These are phyloP conservation scores for Kokia cookei DNA, from an alignment of 441 rosid species.

Conservation along the genomic window DNA sequence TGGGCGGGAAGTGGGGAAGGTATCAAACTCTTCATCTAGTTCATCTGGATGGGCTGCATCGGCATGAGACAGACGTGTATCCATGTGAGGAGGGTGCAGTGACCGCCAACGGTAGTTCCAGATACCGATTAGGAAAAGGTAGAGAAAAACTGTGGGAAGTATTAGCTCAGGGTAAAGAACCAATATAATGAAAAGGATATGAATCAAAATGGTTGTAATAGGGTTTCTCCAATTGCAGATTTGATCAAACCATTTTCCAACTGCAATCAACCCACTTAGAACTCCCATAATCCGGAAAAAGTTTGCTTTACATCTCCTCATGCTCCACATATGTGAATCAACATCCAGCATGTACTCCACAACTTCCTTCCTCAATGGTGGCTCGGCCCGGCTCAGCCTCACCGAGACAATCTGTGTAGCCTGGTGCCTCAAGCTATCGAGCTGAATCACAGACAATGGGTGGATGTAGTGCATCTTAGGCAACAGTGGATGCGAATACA, in stretches of 20 bases:
- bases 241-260: slow-evolving; percentile 6
- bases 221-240: slow-evolving; percentile 2
- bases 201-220: not conserved
- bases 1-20: not conserved
- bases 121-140: not conserved
- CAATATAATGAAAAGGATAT: not conserved
- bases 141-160: not conserved
- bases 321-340: slow-evolving; percentile 54
- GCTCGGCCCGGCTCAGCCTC: slow-evolving; percentile 41
- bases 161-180: slow-evolving; percentile 1
- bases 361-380: slow-evolving; percentile 46
- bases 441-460: slow-evolving; percentile 31
- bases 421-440: slow-evolving; percentile 40
- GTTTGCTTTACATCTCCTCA: slow-evolving; percentile 58
- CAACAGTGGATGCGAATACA: slow-evolving; percentile 35
- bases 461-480: slow-evolving; percentile 55
- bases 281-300: slow-evolving; percentile 1
- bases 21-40: not conserved
- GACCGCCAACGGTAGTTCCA: slow-evolving; percentile 4
- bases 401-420: slow-evolving; percentile 23
- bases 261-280: not conserved
- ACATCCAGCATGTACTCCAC: slow-evolving; percentile 55
- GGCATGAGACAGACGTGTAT: not conserved
- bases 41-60: not conserved
- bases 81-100: slow-evolving; percentile 5